Evolutionary conservation across 2,329 filamentous ascomycete genomes (phyloP).

Genomic region (Epichloe festucae): DNA sequence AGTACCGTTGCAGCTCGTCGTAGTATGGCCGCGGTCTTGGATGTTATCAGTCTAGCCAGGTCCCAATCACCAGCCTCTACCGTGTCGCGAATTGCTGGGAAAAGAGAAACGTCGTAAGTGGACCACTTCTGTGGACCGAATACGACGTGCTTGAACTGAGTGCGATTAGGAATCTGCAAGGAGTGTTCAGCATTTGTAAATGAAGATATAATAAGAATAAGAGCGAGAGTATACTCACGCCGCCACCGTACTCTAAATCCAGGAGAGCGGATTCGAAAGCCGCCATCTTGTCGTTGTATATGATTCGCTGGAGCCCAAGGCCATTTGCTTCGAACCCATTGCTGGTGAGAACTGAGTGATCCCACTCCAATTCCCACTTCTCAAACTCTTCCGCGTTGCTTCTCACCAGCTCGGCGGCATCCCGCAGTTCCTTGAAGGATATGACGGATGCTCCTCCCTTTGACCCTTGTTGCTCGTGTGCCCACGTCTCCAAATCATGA

Average conservation of each 20-base stretch:
- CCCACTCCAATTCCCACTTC: constrained; percentile 68
- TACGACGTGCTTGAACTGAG: constrained; percentile 87
- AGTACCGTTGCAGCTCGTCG: constrained; percentile 38
- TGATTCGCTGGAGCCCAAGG: constrained; percentile 53
- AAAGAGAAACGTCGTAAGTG: constrained; percentile 20
- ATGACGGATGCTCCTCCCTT: constrained; percentile 16
- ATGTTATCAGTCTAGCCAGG: constrained; percentile 51
- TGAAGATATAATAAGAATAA: constrained; percentile 4
- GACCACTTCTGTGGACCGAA: constrained; percentile 76
- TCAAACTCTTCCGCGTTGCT: constrained; percentile 44
- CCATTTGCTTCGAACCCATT: constrained; percentile 65
- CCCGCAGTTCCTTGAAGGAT: constrained; percentile 22
- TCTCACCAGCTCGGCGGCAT: constrained; percentile 50
- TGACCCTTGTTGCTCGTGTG: constrained; percentile 35
- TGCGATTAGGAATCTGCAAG: constrained; percentile 62
- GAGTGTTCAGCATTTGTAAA: not conserved
- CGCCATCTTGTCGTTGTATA: constrained; percentile 68
- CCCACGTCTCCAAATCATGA: constrained; percentile 53
- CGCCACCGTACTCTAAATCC: constrained; percentile 58
- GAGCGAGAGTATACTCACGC: constrained; percentile 44
- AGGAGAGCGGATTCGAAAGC: constrained; percentile 73
- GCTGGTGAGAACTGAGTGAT: constrained; percentile 52
- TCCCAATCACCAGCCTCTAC: constrained; percentile 60
- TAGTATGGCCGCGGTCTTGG: constrained; percentile 59
- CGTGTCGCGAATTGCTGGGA: constrained; percentile 71